A percentile compares a stretch with the other conserved stretches of the same genome.
Evolutionary conservation across 169 alveolate genomes (phyloP).

Genomic region (Eimeria sp.): DNA sequence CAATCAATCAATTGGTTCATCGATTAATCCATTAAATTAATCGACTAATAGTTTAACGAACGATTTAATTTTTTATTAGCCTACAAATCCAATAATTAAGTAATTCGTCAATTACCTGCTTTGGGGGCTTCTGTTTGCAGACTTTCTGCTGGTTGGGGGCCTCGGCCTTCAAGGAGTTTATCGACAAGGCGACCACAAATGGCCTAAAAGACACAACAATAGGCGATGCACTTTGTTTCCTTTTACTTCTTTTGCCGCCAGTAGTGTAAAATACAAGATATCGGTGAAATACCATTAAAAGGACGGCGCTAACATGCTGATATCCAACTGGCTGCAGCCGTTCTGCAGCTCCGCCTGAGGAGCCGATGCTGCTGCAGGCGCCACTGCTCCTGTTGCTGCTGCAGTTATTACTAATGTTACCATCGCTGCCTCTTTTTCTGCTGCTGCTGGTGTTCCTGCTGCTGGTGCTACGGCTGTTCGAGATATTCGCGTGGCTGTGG

Average conservation of each 20-base stretch:
- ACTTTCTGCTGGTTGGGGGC: background rate
- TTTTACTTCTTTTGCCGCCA: background rate
- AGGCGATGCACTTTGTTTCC: background rate
- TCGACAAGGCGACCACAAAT: conserved; percentile 29
- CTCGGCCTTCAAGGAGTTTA: background rate
- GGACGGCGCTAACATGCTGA: background rate
- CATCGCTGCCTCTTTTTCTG: background rate
- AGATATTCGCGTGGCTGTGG: background rate
- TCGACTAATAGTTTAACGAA: too few species aligned
- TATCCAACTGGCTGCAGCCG: background rate
- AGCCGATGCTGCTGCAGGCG: too few species aligned
- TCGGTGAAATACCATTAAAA: too few species aligned
- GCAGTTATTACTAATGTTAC: background rate
- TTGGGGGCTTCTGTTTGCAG: background rate
- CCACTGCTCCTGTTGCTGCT: conserved; percentile 3
- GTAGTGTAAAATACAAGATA: too few species aligned
- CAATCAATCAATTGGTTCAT: background rate
- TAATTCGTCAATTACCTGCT: background rate
- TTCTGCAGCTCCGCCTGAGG: conserved; percentile 5
- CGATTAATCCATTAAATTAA: background rate
- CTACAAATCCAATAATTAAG: too few species aligned
- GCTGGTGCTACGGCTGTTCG: background rate
- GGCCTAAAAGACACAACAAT: background rate
- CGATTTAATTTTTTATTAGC: background rate
- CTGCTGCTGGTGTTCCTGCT: background rate